phyloP scores from a whole-genome alignment of 441 rosid genomes.

The Gossypium aridum region DNA sequence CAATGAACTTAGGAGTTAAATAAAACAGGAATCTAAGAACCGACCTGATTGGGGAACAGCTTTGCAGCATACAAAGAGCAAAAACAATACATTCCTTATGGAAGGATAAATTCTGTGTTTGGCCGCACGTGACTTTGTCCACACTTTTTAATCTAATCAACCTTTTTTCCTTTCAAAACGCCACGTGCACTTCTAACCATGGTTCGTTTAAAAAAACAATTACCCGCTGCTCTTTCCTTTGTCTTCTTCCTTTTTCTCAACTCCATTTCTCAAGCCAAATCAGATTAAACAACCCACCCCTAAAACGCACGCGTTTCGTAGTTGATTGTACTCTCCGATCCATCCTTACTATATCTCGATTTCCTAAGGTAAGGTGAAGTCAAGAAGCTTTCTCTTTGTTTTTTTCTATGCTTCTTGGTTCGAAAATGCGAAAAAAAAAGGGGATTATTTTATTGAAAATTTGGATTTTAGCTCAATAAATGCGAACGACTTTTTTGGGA shows the following conservation, averaged over 20 bases:
- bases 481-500: conserved; percentile 16
- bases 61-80: neutral
- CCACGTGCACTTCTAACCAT: conserved; percentile 24
- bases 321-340: neutral
- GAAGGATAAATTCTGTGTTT: neutral
- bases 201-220: neutral
- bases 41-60: neutral
- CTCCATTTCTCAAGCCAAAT: too few species aligned
- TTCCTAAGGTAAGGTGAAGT: neutral
- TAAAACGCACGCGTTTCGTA: neutral
- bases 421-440: neutral
- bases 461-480: conserved; percentile 17
- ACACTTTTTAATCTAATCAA: neutral
- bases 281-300: neutral
- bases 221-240: neutral
- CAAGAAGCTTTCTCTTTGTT: neutral
- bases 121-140: conserved; percentile 14
- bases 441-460: neutral
- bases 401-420: neutral
- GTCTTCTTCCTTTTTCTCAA: neutral
- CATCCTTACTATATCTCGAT: neutral
- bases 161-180: neutral
- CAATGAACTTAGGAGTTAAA: neutral
- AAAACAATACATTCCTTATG: neutral
- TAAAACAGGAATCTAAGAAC: neutral